Evolutionary conservation across 225 moss, liverwort and hornwort genomes (phyloP).

Genomic region (Polytrichum commune): DNA sequence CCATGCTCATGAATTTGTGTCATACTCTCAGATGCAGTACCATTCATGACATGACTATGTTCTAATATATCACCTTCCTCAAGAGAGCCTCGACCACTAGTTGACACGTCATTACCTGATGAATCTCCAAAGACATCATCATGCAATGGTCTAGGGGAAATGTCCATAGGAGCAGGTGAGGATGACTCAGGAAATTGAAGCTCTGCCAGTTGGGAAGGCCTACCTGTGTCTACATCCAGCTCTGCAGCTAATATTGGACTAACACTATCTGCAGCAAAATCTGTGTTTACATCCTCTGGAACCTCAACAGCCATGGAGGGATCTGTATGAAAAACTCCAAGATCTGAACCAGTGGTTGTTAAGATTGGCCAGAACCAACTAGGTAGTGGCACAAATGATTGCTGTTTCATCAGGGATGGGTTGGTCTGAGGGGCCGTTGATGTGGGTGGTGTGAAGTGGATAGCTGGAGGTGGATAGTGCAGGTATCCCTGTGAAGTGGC

Average conservation of each 20-base stretch:
- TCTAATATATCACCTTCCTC: conserved; percentile 60
- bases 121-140: conserved; percentile 44
- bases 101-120: conserved; percentile 50
- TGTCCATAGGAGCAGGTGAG: conserved; percentile 87
- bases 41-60: conserved; percentile 35
- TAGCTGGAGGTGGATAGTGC: conserved; percentile 87
- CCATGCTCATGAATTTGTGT: conserved; percentile 51
- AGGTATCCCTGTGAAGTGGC: conserved; percentile 96
- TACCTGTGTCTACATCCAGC: conserved; percentile 59
- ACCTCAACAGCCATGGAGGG: conserved; percentile 50
- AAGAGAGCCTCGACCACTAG: conserved; percentile 50
- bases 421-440: conserved; percentile 52
- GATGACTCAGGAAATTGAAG: conserved; percentile 72
- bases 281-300: conserved; percentile 51
- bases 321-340: conserved; percentile 54
- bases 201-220: conserved; percentile 52
- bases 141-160: conserved; percentile 77
- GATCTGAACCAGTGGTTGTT: conserved; percentile 59
- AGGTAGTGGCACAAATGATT: conserved; percentile 70
- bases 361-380: conserved; percentile 87
- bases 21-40: conserved; percentile 52
- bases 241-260: conserved; percentile 58
- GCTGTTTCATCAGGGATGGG: conserved; percentile 54
- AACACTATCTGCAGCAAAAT: conserved; percentile 66
- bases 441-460: conserved; percentile 70